A percentile compares a stretch with the other conserved stretches of the same genome.
These are phyloP conservation scores for Pseudoneurospora amorphoporcata DNA, from an alignment of 495 filamentous ascomycete genomes.

Conservation along the genomic window DNA sequence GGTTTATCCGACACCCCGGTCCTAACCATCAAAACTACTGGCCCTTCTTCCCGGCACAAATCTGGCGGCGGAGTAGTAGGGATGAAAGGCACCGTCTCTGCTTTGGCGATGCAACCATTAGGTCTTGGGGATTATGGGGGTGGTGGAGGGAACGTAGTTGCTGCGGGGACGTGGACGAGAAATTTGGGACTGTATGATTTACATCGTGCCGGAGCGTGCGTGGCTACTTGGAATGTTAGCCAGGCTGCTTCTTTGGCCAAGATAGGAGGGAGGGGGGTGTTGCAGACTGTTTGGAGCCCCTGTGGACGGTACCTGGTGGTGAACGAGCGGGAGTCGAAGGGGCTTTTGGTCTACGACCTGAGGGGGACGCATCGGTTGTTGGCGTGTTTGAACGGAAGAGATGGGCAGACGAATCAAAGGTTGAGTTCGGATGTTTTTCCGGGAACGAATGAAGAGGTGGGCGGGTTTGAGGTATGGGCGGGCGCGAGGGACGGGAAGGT, in stretches of 20 bases:
- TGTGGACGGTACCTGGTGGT: constrained; percentile 84
- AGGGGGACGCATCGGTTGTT: constrained; percentile 60
- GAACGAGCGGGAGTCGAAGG: constrained; percentile 69
- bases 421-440: constrained; percentile 61
- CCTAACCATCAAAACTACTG: constrained; percentile 49
- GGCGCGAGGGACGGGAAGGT: constrained; percentile 73
- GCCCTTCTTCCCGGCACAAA: constrained; percentile 60
- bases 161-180: constrained; percentile 73
- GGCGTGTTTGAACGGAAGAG: constrained; percentile 58
- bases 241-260: constrained; percentile 24
- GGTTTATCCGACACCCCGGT: constrained; percentile 41
- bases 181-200: constrained; percentile 68
- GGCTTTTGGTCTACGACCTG: constrained; percentile 74
- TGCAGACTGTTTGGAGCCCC: constrained; percentile 67
- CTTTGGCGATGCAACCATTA: constrained; percentile 37
- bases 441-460: constrained; percentile 26
- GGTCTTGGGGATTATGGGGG: constrained; percentile 5
- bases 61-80: constrained; percentile 54
- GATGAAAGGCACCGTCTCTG: constrained; percentile 75
- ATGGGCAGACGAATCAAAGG: constrained; percentile 65
- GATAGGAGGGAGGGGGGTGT: constrained; percentile 58
- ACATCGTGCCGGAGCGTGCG: constrained; percentile 50
- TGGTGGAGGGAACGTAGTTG: constrained; percentile 44
- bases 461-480: constrained; percentile 70
- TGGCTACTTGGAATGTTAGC: constrained; percentile 54